Evolutionary conservation across 2,329 filamentous ascomycete species (phyloP).

Genomic region (Talaromyces funiculosus): DNA sequence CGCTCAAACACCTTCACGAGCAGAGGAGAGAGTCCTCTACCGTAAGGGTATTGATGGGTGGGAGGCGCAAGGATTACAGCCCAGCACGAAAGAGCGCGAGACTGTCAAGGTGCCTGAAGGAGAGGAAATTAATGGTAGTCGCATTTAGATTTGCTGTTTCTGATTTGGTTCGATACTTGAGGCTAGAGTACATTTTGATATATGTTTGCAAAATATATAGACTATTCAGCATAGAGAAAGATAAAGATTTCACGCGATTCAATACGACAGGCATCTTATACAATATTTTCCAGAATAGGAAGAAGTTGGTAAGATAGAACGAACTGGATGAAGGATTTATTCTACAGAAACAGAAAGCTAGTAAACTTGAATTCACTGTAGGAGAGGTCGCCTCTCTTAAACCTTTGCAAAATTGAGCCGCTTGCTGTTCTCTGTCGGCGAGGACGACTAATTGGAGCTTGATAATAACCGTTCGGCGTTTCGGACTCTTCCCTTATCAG

Average conservation of each 20-base stretch:
- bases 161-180: not conserved
- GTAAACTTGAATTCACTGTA: not conserved
- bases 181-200: not conserved
- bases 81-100: conserved; percentile 32
- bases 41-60: conserved; percentile 36
- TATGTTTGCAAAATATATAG: not conserved
- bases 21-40: conserved; percentile 36
- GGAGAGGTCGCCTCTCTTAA: not conserved
- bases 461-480: not conserved
- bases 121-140: conserved; percentile 28
- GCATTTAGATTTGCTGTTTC: conserved; percentile 15
- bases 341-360: too few species aligned
- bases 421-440: too few species aligned
- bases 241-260: not conserved
- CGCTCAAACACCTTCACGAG: conserved; percentile 28
- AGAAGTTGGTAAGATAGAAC: not conserved
- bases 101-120: conserved; percentile 29
- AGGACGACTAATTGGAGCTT: not conserved
- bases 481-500: not conserved
- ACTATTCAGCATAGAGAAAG: not conserved
- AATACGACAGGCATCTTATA: not conserved
- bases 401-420: not conserved
- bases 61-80: conserved; percentile 39
- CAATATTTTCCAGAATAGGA: not conserved
- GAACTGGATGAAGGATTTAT: too few species aligned